phyloP scores from a whole-genome alignment of 345 rosid species.

The Toxicodendron radicans region DNA sequence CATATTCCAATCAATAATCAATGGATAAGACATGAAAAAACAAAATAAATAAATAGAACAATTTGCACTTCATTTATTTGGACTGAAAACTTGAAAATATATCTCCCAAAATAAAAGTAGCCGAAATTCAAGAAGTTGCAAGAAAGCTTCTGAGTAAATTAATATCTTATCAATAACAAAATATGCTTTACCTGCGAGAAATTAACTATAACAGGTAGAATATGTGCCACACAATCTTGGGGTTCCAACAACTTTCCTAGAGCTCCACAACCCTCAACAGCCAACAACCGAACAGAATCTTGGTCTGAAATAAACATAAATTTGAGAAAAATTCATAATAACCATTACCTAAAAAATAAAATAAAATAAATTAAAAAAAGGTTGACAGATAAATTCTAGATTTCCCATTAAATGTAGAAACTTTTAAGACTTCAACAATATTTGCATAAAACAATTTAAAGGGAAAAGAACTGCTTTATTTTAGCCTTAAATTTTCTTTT shows the following conservation, averaged over 20 bases:
- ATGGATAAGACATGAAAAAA: background rate
- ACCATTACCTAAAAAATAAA: too few relatives aligned
- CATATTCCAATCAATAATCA: background rate
- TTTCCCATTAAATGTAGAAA: background rate
- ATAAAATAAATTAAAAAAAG: too few relatives aligned
- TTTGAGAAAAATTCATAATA: background rate
- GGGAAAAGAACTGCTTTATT: background rate
- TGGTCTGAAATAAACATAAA: conserved; percentile 50
- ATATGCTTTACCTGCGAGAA: conserved; percentile 63
- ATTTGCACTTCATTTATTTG: background rate
- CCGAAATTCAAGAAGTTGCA: background rate
- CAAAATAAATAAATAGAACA: conserved; percentile 1
- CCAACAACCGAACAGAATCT: conserved; percentile 77
- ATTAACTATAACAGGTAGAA: conserved; percentile 75
- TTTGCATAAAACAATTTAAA: background rate
- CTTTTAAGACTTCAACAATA: background rate
- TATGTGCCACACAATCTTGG: conserved; percentile 67
- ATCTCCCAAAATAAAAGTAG: background rate
- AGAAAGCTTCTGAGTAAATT: background rate
- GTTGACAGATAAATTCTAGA: background rate
- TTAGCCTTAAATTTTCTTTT: background rate
- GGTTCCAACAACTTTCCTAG: conserved; percentile 79
- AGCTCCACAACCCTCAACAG: conserved; percentile 80
- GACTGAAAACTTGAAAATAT: background rate
- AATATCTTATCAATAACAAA: background rate